Conservation (phyloP, 495 filamentous ascomycete species). For the Penicillium crystallinum region DNA sequence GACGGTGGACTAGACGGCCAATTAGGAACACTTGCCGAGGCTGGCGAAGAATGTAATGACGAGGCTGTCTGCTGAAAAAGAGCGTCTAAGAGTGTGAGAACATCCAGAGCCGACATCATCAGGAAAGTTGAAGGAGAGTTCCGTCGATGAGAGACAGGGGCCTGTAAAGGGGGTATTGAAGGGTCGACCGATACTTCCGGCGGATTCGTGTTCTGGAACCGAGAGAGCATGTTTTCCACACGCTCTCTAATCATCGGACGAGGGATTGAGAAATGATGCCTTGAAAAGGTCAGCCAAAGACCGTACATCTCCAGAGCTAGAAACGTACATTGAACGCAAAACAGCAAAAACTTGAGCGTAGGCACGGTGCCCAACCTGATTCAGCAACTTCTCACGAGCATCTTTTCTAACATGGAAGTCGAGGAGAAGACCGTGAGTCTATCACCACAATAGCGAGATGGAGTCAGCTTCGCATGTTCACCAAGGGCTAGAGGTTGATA, state of each 20-base stretch:
- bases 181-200: constrained; percentile 2
- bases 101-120: constrained; percentile 37
- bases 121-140: constrained; percentile 32
- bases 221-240: constrained; percentile 69
- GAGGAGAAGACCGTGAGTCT: constrained; percentile 81
- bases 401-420: constrained; percentile 89
- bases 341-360: constrained; percentile 62
- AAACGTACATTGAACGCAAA: constrained; percentile 44
- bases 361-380: constrained; percentile 70
- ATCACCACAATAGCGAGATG: not conserved
- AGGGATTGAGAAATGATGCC: constrained; percentile 37
- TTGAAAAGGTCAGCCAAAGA: constrained; percentile 15
- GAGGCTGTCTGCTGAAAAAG: constrained; percentile 33
- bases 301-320: not conserved
- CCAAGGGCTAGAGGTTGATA: constrained; percentile 29
- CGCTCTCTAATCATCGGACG: constrained; percentile 60
- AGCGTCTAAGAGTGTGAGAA: constrained; percentile 37
- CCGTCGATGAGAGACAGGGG: constrained; percentile 2
- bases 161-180: not conserved
- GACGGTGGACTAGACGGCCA: constrained; percentile 9
- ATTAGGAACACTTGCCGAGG: constrained; percentile 9
- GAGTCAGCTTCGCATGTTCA: constrained; percentile 6
- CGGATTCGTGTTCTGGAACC: constrained; percentile 41
- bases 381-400: constrained; percentile 82
- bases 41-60: constrained; percentile 24